phyloP scores from a whole-genome alignment of 2,329 filamentous ascomycete species.

The Pseudogymnoascus sp. region DNA sequence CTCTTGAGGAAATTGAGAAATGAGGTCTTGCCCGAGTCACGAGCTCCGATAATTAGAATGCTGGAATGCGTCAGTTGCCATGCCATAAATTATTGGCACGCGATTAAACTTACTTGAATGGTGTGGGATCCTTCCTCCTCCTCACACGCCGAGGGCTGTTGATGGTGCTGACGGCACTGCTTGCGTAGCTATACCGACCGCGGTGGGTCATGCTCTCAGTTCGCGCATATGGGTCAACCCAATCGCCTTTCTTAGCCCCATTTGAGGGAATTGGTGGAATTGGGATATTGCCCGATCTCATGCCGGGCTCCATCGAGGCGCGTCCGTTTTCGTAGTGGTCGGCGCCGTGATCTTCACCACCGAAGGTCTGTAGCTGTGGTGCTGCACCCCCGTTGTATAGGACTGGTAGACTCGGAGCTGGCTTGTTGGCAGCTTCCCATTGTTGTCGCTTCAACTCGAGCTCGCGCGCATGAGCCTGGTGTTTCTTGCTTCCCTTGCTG shows the following conservation, averaged over 20 bases:
- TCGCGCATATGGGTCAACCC: slow-evolving; percentile 68
- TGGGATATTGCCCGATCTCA: slow-evolving; percentile 33
- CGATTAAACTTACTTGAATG: slow-evolving; percentile 76
- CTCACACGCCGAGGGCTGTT: slow-evolving; percentile 88
- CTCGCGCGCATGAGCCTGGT: slow-evolving; percentile 38
- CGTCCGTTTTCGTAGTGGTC: slow-evolving; percentile 32
- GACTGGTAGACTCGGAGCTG: slow-evolving; percentile 50
- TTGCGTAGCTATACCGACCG: slow-evolving; percentile 92
- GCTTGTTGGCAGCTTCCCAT: slow-evolving; percentile 44
- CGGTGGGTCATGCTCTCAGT: slow-evolving; percentile 95
- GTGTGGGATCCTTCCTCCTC: slow-evolving; percentile 92
- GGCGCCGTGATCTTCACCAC: slow-evolving; percentile 47
- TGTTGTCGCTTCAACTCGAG: slow-evolving; percentile 46
- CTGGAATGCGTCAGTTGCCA: slow-evolving; percentile 37
- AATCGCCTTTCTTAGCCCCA: slow-evolving; percentile 35
- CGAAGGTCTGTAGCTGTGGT: slow-evolving; percentile 31
- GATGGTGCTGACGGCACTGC: slow-evolving; percentile 80
- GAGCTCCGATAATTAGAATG: slow-evolving; percentile 81
- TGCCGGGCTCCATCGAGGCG: slow-evolving; percentile 44
- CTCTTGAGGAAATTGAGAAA: slow-evolving; percentile 93
- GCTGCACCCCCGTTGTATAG: slow-evolving; percentile 33
- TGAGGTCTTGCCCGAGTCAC: slow-evolving; percentile 86
- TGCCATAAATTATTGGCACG: slow-evolving; percentile 14
- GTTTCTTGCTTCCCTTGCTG: slow-evolving; percentile 51
- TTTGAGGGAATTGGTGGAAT: slow-evolving; percentile 47